These are phyloP conservation scores for Desmodesmus armatus DNA, from an alignment of 139 green algal genomes.

Conservation along the genomic window DNA sequence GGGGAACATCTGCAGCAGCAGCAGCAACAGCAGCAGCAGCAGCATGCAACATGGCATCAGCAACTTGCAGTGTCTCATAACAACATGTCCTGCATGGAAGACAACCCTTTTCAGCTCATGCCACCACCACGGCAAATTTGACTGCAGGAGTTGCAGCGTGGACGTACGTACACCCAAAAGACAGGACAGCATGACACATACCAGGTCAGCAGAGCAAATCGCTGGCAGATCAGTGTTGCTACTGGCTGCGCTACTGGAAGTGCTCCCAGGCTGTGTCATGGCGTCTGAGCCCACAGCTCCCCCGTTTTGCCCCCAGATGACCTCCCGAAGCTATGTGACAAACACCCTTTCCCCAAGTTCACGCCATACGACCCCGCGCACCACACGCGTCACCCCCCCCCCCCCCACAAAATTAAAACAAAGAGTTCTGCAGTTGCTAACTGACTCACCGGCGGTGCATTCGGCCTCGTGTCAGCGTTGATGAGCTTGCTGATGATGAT, in stretches of 20 bases:
- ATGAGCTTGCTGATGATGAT: slow-evolving; percentile 38
- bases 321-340: neutral
- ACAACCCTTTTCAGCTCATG: neutral
- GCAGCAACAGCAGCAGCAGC: slow-evolving; percentile 5
- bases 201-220: too few relatives aligned
- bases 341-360: too few relatives aligned
- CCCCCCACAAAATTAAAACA: neutral
- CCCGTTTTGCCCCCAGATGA: neutral
- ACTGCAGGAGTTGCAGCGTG: neutral
- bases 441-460: slow-evolving; percentile 18
- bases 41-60: neutral
- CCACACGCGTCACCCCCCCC: neutral
- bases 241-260: too few relatives aligned
- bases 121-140: neutral
- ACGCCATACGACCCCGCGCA: too few relatives aligned
- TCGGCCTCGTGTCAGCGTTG: neutral
- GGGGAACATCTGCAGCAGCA: slow-evolving; percentile 43
- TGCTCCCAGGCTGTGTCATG: too few relatives aligned
- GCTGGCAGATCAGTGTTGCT: too few relatives aligned
- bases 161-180: neutral
- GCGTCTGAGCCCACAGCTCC: neutral
- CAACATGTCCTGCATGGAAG: neutral
- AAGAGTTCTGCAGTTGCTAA: neutral
- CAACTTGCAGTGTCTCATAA: neutral
- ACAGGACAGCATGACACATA: neutral